Conservation (phyloP, 208 protist genomes). For the Leishmania guyanensis region DNA sequence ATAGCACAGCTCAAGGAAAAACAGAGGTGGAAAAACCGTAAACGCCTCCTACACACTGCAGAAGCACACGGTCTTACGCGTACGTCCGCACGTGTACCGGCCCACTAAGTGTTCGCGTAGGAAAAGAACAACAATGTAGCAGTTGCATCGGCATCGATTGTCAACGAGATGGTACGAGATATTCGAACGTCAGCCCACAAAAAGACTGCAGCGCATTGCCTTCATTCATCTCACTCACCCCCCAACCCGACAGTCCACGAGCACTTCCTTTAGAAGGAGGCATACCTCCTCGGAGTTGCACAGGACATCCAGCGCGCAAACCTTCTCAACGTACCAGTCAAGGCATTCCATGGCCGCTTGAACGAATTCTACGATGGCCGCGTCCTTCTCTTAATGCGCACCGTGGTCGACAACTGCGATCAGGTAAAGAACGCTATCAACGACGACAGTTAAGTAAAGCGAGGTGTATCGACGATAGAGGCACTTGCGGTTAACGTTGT, state of each 20-base stretch:
- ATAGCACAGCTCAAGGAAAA: background rate
- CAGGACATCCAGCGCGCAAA: conserved; percentile 98
- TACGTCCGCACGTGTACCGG: background rate
- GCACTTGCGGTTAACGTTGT: conserved; percentile 94
- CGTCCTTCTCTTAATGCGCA: conserved; percentile 95
- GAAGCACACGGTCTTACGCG: background rate
- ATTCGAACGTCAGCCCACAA: conserved; percentile 57
- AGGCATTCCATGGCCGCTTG: conserved; percentile 78
- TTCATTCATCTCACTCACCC: conserved; percentile 81
- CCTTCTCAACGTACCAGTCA: conserved; percentile 85
- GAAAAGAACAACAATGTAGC: background rate
- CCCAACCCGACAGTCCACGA: conserved; percentile 88
- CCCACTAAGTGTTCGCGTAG: background rate
- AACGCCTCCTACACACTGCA: background rate
- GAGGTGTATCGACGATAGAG: conserved; percentile 95
- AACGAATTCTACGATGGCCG: conserved; percentile 94
- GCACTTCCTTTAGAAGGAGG: conserved; percentile 96
- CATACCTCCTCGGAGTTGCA: conserved; percentile 99
- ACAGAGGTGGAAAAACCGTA: background rate
- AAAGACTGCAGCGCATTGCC: conserved; percentile 69
- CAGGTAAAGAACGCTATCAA: conserved; percentile 33
- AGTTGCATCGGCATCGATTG: background rate
- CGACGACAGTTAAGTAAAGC: conserved; percentile 94
- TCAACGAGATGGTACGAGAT: background rate
- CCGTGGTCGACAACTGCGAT: conserved; percentile 89